Evolutionary conservation across 75 land plant genomes (phyloP).

Genomic region (Cupressus sempervirens): DNA sequence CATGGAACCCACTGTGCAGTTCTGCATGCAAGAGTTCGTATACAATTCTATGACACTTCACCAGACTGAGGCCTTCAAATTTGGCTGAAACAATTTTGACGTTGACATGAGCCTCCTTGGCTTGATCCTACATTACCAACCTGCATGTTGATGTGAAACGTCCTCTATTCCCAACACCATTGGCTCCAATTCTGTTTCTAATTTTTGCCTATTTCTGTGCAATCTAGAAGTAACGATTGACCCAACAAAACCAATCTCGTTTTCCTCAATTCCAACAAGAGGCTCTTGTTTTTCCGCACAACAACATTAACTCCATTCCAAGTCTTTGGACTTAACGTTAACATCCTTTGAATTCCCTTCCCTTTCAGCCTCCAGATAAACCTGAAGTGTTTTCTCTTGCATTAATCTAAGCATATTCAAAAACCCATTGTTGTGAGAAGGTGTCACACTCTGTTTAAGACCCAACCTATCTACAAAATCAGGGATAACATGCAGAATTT

Average conservation of each 20-base stretch:
- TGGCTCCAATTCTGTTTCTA: constrained; percentile 59
- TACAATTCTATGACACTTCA: constrained; percentile 25
- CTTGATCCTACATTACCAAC: constrained; percentile 54
- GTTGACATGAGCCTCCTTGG: constrained; percentile 84
- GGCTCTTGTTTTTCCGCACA: neutral
- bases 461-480: constrained; percentile 77
- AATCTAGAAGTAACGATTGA: constrained; percentile 17
- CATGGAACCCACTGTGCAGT: constrained; percentile 82
- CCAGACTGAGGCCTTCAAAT: constrained; percentile 74
- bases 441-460: constrained; percentile 33
- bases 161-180: constrained; percentile 70
- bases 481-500: constrained; percentile 52
- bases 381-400: constrained; percentile 75
- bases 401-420: constrained; percentile 82
- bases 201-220: constrained; percentile 53
- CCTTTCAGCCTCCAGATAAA: constrained; percentile 24
- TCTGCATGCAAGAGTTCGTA: constrained; percentile 77
- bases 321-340: neutral
- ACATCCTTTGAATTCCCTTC: constrained; percentile 2
- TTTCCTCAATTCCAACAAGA: neutral
- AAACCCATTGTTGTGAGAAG: constrained; percentile 70
- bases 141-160: constrained; percentile 82
- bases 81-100: constrained; percentile 56
- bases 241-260: neutral
- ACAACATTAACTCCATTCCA: constrained; percentile 4